Base-by-base conservation (phyloP, 1,139 yeast species). In the Magnusiomyces fungicola region DNA sequence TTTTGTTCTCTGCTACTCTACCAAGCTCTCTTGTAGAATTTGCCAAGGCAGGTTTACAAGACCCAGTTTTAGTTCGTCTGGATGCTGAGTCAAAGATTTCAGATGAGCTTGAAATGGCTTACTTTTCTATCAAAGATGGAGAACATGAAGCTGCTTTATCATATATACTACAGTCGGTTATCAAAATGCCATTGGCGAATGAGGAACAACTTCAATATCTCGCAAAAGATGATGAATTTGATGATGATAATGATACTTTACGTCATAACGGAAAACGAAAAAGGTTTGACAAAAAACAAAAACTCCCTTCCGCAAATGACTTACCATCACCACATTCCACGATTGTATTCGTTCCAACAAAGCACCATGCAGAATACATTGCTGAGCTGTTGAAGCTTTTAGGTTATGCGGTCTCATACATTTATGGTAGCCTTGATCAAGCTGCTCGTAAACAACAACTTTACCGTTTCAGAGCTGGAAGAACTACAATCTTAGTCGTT, bases 331-430 rank as follows among this genome's bases (percentile, higher is more conserved):
- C 82, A 49, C 72, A 79, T 55, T 87, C 97, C 2, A 94, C 98
- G 1, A 88, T 94, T 60, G 77, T 94, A 2, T 94, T 92, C 61
- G 97, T 88, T 5, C 98, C 98, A 42, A 92, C 99, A 0, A 85
- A 90, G 68, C 98, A 92, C 69, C 98, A 92, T 68, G 98, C 92
- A 27, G 99, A 92, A 67, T 94, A 89, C 63, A 73, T 92, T 46
- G 74, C 94, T 1, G 73, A 71, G 6, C 66, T 92, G 51, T 71
- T 92, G 52, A 79, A 76, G 58, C 80, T 79, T 38, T 81, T 88
- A 23, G 97, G 97, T 1, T 92, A 86, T 65, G 81, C 92, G 10
- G 86, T 80, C 1, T 85, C 97, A 1, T 89, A 81, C 60, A 87
- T 92, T 56, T 94, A 92, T 64, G 98, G 99, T 68, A 78, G 97